Evolutionary conservation across 441 rosid species (phyloP).

Genomic region (Brassica balearica): DNA sequence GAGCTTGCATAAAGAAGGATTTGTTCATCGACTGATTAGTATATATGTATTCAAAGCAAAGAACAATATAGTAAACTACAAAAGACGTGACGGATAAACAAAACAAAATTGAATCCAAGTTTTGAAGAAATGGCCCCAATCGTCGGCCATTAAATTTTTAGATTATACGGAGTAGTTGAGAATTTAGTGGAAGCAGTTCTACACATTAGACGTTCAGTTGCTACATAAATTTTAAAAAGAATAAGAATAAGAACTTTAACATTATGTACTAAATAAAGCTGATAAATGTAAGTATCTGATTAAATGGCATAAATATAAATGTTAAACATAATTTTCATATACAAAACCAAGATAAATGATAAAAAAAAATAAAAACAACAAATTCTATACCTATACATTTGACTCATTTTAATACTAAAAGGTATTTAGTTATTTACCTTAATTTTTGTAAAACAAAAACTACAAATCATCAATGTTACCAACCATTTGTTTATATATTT

Average conservation of each 20-base stretch:
- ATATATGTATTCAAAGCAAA: not conserved
- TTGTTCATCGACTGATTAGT: not conserved
- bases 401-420: too few relatives aligned
- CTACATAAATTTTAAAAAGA: not conserved
- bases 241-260: not conserved
- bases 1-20: not conserved
- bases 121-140: not conserved
- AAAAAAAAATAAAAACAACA: too few relatives aligned
- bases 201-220: not conserved
- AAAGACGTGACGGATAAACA: not conserved
- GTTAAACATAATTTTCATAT: not conserved
- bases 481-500: not conserved
- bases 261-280: not conserved
- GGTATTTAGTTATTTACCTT: too few relatives aligned
- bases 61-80: not conserved
- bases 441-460: too few relatives aligned
- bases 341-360: too few relatives aligned
- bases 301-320: not conserved
- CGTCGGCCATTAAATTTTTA: not conserved
- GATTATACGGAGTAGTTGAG: not conserved
- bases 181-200: not conserved
- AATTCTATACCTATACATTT: too few relatives aligned
- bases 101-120: not conserved
- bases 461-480: not conserved
- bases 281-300: not conserved